Base-by-base conservation (phyloP, 225 moss, liverwort and hornwort species). In the Climacium dendroides region DNA sequence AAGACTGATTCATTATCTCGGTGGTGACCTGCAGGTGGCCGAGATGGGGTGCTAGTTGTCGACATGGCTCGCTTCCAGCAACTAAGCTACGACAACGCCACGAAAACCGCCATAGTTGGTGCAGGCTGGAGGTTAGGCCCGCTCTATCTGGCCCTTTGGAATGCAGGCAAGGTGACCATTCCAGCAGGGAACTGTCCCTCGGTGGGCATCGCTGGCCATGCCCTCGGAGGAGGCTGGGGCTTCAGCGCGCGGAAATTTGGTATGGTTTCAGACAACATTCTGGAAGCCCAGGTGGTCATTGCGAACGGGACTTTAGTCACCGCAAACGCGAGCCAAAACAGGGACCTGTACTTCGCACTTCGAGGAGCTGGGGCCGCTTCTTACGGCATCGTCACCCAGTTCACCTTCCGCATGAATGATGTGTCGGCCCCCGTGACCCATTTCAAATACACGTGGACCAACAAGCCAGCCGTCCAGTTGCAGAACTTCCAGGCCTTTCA, bases 201-300 rank as follows among this genome's bases (percentile, higher is more conserved):
- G 2, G 96, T 97, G 59, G 97, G 97, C 5, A 22, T 97, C 0
- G 93, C 91, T 19, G 97, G 97, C 48, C 97, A 97, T 18, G 93
- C 95, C 3, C 43, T 97, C 1, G 95, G 96, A 30, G 96, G 96
- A 37, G 97, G 97, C 12, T 97, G 93, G 94, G 97, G 95, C 24
- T 97, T 95, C 89, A 74, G 89, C 50, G 76, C 93, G 2, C 66
- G 96, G 9, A 97, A 94, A 13, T 96, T 92, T 19, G 97, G 97
- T 48, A 72, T 96, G 19, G 93, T 94, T 28, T 43, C 89, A 0
- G 95, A 97, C 86, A 96, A 86, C 89, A 89, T 97, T 13, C 54
- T 95, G 1, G 93, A 92, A 34, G 84, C 47, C 0, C 92, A 97
- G 52, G 6, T 96, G 3, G 95, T 97, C 3, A 87, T 87, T 8